Evolutionary conservation across 306 rosid genomes (phyloP).

Genomic region (Fragaria nilgerrensis): DNA sequence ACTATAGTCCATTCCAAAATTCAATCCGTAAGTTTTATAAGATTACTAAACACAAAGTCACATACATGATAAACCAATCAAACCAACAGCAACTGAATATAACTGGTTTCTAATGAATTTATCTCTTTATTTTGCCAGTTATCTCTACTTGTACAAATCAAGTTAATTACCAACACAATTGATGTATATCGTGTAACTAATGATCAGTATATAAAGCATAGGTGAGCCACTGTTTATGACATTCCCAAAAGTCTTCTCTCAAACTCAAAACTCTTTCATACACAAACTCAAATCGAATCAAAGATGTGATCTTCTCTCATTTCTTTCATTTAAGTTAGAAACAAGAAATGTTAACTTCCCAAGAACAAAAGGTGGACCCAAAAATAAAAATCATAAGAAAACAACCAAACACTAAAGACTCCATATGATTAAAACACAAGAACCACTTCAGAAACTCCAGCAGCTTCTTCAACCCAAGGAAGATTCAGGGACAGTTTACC

Average conservation of each 20-base stretch:
- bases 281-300: not conserved
- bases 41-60: not conserved
- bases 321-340: not conserved
- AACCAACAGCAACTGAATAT: too few relatives aligned
- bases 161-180: too few relatives aligned
- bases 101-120: too few relatives aligned
- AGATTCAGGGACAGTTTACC: slow-evolving; percentile 48
- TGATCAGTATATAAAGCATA: too few relatives aligned
- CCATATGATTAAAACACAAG: slow-evolving; percentile 34
- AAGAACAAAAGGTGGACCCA: not conserved
- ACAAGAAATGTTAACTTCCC: not conserved
- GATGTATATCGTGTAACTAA: too few relatives aligned
- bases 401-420: not conserved
- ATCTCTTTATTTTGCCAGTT: too few relatives aligned
- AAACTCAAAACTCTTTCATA: too few relatives aligned
- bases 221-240: too few relatives aligned
- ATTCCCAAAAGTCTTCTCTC: too few relatives aligned
- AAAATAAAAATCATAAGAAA: not conserved
- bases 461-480: slow-evolving; percentile 55
- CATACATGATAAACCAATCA: too few relatives aligned
- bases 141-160: too few relatives aligned
- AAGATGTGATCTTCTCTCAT: not conserved
- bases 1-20: slow-evolving; percentile 35
- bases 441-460: slow-evolving; percentile 52
- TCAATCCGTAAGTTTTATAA: slow-evolving; percentile 4